Percentiles rank a stretch among this genome's conserved stretches.
Conservation (phyloP, 352 stramenopile genomes). For the Phytopythium sindhum region DNA sequence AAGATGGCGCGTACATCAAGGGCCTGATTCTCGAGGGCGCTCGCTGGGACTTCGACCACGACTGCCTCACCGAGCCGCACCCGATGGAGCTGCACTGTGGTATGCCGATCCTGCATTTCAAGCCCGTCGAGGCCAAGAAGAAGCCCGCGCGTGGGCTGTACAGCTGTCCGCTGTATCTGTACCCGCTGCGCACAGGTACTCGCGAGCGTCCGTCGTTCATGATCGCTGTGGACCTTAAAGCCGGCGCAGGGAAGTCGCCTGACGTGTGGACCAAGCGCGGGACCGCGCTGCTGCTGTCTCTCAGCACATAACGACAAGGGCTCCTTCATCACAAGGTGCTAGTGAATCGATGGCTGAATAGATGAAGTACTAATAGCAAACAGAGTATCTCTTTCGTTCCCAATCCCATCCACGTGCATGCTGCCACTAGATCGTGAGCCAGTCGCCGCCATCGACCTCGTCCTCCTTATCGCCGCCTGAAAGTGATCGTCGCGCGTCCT, state of each 20-base stretch:
- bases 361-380: background rate
- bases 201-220: slow-evolving; percentile 94
- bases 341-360: background rate
- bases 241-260: slow-evolving; percentile 74
- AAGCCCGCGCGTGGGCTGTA: slow-evolving; percentile 92
- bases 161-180: slow-evolving; percentile 95
- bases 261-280: slow-evolving; percentile 94
- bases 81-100: slow-evolving; percentile 90
- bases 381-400: background rate
- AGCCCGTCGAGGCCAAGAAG: slow-evolving; percentile 94
- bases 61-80: slow-evolving; percentile 85
- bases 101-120: slow-evolving; percentile 95
- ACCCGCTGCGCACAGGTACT: slow-evolving; percentile 94
- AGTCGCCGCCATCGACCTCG: slow-evolving; percentile 36
- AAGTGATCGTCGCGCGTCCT: slow-evolving; percentile 26
- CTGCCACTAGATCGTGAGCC: slow-evolving; percentile 40
- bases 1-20: slow-evolving; percentile 91
- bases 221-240: slow-evolving; percentile 92
- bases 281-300: slow-evolving; percentile 90
- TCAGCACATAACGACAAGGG: slow-evolving; percentile 70
- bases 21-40: slow-evolving; percentile 92
- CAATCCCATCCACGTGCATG: background rate
- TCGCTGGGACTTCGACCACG: slow-evolving; percentile 90
- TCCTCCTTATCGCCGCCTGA: slow-evolving; percentile 23
- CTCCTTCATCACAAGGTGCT: background rate